phyloP scores from a whole-genome alignment of 1,284 basidiomycete species.

The Irpex lacteus region DNA sequence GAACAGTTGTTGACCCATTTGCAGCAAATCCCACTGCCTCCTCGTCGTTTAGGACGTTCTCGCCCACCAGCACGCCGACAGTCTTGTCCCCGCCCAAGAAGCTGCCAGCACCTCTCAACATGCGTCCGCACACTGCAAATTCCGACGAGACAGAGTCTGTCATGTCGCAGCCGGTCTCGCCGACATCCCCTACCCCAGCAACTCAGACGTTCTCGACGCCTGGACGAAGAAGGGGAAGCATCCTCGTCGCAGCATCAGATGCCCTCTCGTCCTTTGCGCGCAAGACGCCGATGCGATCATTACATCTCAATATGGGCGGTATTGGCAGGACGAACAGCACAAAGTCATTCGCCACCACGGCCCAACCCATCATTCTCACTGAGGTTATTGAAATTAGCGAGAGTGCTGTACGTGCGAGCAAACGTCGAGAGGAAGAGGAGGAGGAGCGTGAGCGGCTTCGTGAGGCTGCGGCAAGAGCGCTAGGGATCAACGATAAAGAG shows the following conservation, averaged over 20 bases:
- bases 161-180: slow-evolving; percentile 3
- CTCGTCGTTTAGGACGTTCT: slow-evolving; percentile 29
- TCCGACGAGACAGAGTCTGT: slow-evolving; percentile 7
- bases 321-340: slow-evolving; percentile 31
- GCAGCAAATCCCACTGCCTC: slow-evolving; percentile 28
- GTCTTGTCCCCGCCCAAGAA: neutral
- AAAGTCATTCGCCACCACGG: slow-evolving; percentile 24
- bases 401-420: slow-evolving; percentile 38
- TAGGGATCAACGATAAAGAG: slow-evolving; percentile 48
- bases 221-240: slow-evolving; percentile 35
- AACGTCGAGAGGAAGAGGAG: slow-evolving; percentile 48
- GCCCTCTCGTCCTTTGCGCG: slow-evolving; percentile 41
- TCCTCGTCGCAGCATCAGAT: slow-evolving; percentile 58
- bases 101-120: neutral
- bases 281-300: slow-evolving; percentile 9
- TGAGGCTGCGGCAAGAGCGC: slow-evolving; percentile 70
- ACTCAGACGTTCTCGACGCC: slow-evolving; percentile 13
- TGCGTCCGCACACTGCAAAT: slow-evolving; percentile 3
- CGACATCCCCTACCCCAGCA: slow-evolving; percentile 8
- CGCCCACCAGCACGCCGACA: slow-evolving; percentile 8
- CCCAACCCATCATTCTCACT: slow-evolving; percentile 44
- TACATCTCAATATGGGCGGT: slow-evolving; percentile 39
- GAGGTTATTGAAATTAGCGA: slow-evolving; percentile 69
- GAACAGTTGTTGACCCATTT: slow-evolving; percentile 25
- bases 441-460: slow-evolving; percentile 70